A percentile compares a stretch with the other conserved stretches of the same genome.
phyloP scores from a whole-genome alignment of 768 basidiomycete genomes.

The Mycena rebaudengoi region DNA sequence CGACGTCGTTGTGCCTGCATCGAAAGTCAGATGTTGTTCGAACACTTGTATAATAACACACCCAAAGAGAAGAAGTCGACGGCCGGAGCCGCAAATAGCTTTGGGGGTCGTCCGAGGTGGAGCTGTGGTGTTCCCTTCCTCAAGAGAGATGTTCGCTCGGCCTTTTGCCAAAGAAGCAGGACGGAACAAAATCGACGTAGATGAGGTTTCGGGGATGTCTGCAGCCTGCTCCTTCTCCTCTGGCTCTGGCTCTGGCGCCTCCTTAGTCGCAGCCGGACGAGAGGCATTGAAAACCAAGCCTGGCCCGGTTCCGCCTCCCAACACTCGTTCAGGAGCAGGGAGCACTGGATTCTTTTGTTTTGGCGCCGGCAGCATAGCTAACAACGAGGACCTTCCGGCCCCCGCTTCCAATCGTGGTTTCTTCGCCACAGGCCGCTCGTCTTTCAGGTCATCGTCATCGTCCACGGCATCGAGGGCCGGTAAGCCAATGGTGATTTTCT shows the following conservation, averaged over 20 bases:
- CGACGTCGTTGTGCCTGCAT: slow-evolving; percentile 25
- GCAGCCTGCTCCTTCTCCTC: slow-evolving; percentile 33
- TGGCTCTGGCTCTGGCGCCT: slow-evolving; percentile 30
- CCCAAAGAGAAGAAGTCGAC: slow-evolving; percentile 79
- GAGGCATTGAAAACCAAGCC: slow-evolving; percentile 66
- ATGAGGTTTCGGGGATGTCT: slow-evolving; percentile 24
- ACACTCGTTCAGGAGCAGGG: slow-evolving; percentile 57
- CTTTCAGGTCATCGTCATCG: slow-evolving; percentile 45
- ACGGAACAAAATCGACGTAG: slow-evolving; percentile 57
- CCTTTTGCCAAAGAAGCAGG: slow-evolving; percentile 70
- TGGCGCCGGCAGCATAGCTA: slow-evolving; percentile 81
- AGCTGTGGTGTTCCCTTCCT: slow-evolving; percentile 41
- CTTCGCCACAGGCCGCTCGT: slow-evolving; percentile 64
- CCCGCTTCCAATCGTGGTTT: slow-evolving; percentile 61
- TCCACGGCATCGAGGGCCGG: slow-evolving; percentile 53
- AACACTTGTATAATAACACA: slow-evolving; percentile 37
- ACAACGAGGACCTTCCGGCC: slow-evolving; percentile 68
- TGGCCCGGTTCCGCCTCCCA: slow-evolving; percentile 70
- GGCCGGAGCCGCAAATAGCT: slow-evolving; percentile 40
- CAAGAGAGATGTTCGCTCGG: slow-evolving; percentile 64
- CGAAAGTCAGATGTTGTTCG: background rate
- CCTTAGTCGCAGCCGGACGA: slow-evolving; percentile 21
- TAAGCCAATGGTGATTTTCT: slow-evolving; percentile 70
- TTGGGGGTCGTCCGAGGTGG: slow-evolving; percentile 17
- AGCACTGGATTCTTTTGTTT: slow-evolving; percentile 61